Conservation (phyloP, 2,329 filamentous ascomycete genomes). For the Penicillium sp. region DNA sequence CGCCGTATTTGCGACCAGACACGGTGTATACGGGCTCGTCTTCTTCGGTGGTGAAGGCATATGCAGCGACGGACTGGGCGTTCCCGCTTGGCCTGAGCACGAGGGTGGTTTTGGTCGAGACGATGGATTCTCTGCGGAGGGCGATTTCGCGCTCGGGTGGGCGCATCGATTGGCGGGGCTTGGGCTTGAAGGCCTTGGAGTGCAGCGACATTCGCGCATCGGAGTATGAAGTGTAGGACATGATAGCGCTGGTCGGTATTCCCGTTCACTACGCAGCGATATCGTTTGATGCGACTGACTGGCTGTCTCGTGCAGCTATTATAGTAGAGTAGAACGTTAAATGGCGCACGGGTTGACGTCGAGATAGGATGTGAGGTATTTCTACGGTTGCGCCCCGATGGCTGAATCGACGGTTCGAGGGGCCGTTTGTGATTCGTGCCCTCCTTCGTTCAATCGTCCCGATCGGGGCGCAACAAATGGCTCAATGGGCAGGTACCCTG, state of each 20-base stretch:
- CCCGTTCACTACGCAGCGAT: background rate
- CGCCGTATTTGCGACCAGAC: constrained; percentile 27
- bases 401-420: background rate
- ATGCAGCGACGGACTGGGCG: constrained; percentile 19
- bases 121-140: constrained; percentile 23
- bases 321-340: background rate
- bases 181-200: constrained; percentile 10
- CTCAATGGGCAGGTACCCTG: background rate
- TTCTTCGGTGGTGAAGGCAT: constrained; percentile 23
- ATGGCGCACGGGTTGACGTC: background rate
- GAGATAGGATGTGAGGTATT: background rate
- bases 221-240: constrained; percentile 21
- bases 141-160: constrained; percentile 24
- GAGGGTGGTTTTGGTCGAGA: constrained; percentile 15
- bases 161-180: constrained; percentile 19
- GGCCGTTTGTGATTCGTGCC: background rate
- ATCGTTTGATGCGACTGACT: background rate
- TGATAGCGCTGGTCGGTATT: background rate
- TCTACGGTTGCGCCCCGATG: constrained; percentile 2
- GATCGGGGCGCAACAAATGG: background rate
- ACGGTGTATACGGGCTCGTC: constrained; percentile 21
- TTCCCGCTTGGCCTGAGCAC: constrained; percentile 20
- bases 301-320: background rate
- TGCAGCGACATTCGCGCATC: constrained; percentile 20
- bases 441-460: background rate